A percentile compares a stretch with the other conserved stretches of the same genome.
These are phyloP conservation scores for Aspergillus sp. DNA, from an alignment of 2,329 filamentous ascomycete species.

Conservation along the genomic window DNA sequence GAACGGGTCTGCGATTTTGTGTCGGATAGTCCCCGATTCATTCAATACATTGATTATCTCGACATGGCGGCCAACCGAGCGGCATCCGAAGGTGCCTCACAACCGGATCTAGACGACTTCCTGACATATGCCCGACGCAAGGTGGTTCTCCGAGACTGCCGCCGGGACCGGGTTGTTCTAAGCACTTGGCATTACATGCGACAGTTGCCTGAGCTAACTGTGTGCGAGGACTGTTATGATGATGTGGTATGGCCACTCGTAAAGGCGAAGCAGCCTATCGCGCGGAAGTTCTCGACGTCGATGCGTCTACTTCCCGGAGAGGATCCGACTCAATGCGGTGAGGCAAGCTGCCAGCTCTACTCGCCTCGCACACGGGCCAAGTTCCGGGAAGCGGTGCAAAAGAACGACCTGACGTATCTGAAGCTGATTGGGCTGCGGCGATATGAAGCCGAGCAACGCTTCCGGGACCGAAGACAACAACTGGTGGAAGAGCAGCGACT, in stretches of 20 bases:
- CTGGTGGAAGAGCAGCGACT: conserved; percentile 55
- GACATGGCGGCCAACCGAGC: conserved; percentile 47
- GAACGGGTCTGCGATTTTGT: conserved; percentile 66
- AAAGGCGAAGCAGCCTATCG: conserved; percentile 51
- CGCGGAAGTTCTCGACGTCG: conserved; percentile 60
- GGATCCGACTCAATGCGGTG: conserved; percentile 33
- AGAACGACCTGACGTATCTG: conserved; percentile 64
- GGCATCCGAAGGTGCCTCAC: conserved; percentile 23
- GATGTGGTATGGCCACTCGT: conserved; percentile 70
- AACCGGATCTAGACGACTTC: conserved; percentile 56
- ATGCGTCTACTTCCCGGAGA: conserved; percentile 52
- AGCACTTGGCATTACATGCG: conserved; percentile 76
- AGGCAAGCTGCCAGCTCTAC: conserved; percentile 70
- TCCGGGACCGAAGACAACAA: conserved; percentile 52
- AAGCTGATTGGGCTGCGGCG: conserved; percentile 56
- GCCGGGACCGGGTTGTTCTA: conserved; percentile 57
- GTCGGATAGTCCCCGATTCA: conserved; percentile 54
- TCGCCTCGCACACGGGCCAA: conserved; percentile 71
- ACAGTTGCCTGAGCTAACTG: conserved; percentile 68
- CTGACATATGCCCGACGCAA: conserved; percentile 60
- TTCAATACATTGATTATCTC: conserved; percentile 53
- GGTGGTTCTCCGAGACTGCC: conserved; percentile 58
- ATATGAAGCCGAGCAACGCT: conserved; percentile 54
- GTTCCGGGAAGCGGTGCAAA: conserved; percentile 63
- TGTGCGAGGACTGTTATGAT: conserved; percentile 83